A percentile compares a stretch with the other conserved stretches of the same genome.
Conservation (phyloP, 1,284 basidiomycete genomes). For the Hymenochaete sp. region DNA sequence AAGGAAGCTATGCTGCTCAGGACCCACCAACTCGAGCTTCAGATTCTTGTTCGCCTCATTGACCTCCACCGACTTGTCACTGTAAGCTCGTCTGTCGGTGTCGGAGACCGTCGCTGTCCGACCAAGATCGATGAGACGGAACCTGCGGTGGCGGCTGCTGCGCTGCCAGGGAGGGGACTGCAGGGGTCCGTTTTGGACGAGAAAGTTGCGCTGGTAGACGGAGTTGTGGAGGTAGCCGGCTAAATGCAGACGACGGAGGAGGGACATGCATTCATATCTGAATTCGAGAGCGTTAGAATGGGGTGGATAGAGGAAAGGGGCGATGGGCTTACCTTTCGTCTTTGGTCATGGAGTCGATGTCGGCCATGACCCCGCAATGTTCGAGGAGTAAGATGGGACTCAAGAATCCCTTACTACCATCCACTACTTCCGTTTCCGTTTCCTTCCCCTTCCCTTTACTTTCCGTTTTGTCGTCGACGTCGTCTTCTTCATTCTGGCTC, state of each 20-base stretch:
- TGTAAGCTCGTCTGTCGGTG: not conserved
- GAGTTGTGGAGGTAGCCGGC: slow-evolving; percentile 31
- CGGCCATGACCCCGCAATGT: slow-evolving; percentile 29
- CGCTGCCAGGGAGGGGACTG: slow-evolving; percentile 25
- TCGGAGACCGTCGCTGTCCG: not conserved
- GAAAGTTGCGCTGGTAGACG: slow-evolving; percentile 28
- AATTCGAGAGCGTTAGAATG: not conserved
- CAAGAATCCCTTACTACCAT: no score
- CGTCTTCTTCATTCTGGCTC: no score
- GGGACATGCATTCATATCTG: slow-evolving; percentile 25
- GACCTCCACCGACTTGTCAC: not conserved
- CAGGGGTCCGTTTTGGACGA: slow-evolving; percentile 31
- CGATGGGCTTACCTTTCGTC: slow-evolving; percentile 23
- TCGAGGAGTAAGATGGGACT: slow-evolving; percentile 31
- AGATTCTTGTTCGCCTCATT: slow-evolving; percentile 4
- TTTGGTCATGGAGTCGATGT: slow-evolving; percentile 17
- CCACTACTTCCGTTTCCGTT: no score
- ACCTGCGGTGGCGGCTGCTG: slow-evolving; percentile 24
- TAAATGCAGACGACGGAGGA: slow-evolving; percentile 27
- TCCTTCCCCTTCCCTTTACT: slow-evolving; percentile 4
- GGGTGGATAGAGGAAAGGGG: not conserved
- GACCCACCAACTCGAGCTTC: slow-evolving; percentile 7
- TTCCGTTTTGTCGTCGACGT: slow-evolving; percentile 5
- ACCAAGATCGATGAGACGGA: slow-evolving; percentile 34
- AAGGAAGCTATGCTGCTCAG: not conserved